These are phyloP conservation scores for Xylariaceae sp. DNA, from an alignment of 2,329 filamentous ascomycete genomes.

Conservation along the genomic window DNA sequence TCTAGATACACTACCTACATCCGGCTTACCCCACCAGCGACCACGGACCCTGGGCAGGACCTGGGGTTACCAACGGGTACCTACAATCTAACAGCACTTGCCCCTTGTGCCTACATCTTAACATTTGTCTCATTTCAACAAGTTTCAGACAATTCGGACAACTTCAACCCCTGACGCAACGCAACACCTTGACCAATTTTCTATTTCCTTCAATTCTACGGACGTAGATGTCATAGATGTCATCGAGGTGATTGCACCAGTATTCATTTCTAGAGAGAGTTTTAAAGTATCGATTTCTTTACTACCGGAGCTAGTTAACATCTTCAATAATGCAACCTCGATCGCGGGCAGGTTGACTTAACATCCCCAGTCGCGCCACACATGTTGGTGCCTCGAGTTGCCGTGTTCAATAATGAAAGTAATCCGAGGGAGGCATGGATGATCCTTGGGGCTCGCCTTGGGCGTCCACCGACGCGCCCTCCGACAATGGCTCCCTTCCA, in stretches of 20 bases:
- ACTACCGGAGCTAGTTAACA: not conserved
- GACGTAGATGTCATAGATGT: too few relatives aligned
- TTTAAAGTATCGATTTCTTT: not conserved
- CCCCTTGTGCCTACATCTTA: too few relatives aligned
- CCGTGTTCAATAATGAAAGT: conserved; percentile 28
- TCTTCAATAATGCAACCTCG: conserved; percentile 8
- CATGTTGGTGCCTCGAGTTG: conserved; percentile 9
- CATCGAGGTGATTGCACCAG: not conserved
- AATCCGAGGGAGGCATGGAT: conserved; percentile 45
- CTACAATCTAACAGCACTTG: too few relatives aligned
- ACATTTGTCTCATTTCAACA: too few relatives aligned
- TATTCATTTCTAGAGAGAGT: not conserved
- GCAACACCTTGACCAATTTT: not conserved
- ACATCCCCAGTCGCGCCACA: conserved; percentile 3
- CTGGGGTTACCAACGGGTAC: too few relatives aligned
- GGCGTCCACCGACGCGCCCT: conserved; percentile 40
- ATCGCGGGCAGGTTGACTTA: conserved; percentile 1
- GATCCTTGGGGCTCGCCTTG: conserved; percentile 60
- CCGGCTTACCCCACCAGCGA: too few relatives aligned
- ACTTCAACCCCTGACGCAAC: too few relatives aligned
- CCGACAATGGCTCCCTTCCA: conserved; percentile 29
- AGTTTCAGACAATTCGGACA: too few relatives aligned
- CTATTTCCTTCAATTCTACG: not conserved
- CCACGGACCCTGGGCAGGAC: too few relatives aligned
- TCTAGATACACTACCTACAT: too few relatives aligned